phyloP scores from a whole-genome alignment of 139 green algal genomes.

The Chlorella sp. region DNA sequence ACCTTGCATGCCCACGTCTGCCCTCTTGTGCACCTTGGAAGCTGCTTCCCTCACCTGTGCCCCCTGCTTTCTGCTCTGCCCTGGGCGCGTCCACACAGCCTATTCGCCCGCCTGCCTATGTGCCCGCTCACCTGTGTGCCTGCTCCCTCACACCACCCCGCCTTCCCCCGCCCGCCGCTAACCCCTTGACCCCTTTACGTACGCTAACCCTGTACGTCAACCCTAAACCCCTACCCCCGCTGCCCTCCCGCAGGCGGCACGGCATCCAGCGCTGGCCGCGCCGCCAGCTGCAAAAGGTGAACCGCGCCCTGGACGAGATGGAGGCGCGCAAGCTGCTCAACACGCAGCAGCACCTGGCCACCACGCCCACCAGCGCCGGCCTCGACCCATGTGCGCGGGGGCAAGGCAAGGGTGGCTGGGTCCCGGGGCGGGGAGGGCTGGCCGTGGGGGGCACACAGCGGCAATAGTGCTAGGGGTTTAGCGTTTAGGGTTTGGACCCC shows the following conservation, averaged over 20 bases:
- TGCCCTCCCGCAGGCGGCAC: slow-evolving; percentile 71
- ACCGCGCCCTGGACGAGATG: slow-evolving; percentile 35
- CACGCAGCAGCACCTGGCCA: slow-evolving; percentile 1
- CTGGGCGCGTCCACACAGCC: too few relatives aligned
- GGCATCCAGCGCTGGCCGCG: slow-evolving; percentile 90
- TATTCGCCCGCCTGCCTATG: too few relatives aligned
- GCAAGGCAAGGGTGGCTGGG: too few relatives aligned
- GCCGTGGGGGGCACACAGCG: too few relatives aligned
- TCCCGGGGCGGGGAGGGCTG: too few relatives aligned
- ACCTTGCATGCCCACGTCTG: too few relatives aligned
- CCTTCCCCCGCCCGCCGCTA: too few relatives aligned
- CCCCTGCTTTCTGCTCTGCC: not conserved
- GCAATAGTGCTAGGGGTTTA: too few relatives aligned
- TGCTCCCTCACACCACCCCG: too few relatives aligned
- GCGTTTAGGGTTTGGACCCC: too few relatives aligned
- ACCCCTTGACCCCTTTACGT: too few relatives aligned
- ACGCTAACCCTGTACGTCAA: too few relatives aligned
- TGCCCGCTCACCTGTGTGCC: not conserved
- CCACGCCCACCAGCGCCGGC: not conserved
- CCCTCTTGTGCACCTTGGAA: not conserved
- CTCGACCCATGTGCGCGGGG: not conserved
- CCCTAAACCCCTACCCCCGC: not conserved
- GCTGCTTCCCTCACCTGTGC: not conserved
- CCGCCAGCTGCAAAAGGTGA: slow-evolving; percentile 51
- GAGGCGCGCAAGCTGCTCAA: slow-evolving; percentile 29